Evolutionary conservation across 768 basidiomycete species (phyloP), one percentile per base, ranked within the genome.

Genomic region (Tricholomella constricta): DNA sequence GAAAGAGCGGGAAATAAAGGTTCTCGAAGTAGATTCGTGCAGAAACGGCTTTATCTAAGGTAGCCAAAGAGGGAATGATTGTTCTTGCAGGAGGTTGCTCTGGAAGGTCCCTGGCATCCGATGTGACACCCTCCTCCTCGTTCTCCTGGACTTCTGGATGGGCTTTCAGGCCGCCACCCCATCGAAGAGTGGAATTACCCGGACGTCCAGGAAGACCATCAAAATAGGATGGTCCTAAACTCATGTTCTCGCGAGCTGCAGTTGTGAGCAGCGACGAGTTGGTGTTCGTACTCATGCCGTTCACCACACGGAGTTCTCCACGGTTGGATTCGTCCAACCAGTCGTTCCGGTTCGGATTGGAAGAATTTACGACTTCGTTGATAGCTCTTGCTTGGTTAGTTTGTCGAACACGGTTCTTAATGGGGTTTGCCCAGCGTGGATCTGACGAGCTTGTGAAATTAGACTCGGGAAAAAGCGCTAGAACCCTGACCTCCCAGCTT

Each of bases 11-110:
- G 71, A 90, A 95, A 71, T 89, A 95, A 26, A 88, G 78, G 65
- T 90, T 93, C 78, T 92, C 91, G 71, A 98, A 97, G 79, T 86
- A 97, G 73, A 98, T 91, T 66, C 90, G 85, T 35, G 90, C 86
- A 29, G 94, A 88, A 53, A 94, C 91, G 45, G 94, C 92, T 69
- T 90, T 94, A 71, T 99, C 95, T 65, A 98, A 78, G 26, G 96
- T 97, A 37, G 86, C 79, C 51, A 99, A 78, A 48, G 94, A 95
- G 34, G 96, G 94, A 12, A 79, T 84, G 64, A 98, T 88, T 48
- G 78, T 73, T 68, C 79, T 80, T 60, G 72, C 77, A 54, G 79
- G 79, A 41, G 72, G 72, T 52, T 57, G 66, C 55, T 62, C 60
- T 12, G 65, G 62, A 59, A 67, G 50, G 58, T 69, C 65, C 61